phyloP scores from a whole-genome alignment of 2,329 filamentous ascomycete species.

The Grosmannia penicillata region DNA sequence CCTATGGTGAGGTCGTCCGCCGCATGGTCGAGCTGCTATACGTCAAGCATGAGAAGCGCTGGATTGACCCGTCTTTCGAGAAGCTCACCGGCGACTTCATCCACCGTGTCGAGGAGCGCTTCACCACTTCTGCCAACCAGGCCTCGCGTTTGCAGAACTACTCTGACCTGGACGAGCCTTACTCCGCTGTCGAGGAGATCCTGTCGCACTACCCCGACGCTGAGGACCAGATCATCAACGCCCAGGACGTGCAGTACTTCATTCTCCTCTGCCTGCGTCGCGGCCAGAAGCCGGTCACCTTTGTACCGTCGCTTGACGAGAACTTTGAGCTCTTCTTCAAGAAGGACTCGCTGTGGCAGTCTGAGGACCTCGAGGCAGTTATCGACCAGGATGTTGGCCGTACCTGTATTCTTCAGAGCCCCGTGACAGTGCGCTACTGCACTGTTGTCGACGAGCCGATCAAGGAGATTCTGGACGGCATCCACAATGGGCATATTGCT shows the following conservation, averaged over 20 bases:
- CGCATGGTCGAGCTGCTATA: conserved; percentile 85
- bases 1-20: conserved; percentile 73
- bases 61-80: conserved; percentile 77
- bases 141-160: conserved; percentile 82
- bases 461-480: conserved; percentile 82
- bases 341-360: conserved; percentile 99
- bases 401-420: conserved; percentile 92
- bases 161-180: conserved; percentile 73
- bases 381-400: conserved; percentile 91
- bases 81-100: conserved; percentile 89
- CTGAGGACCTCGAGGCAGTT: conserved; percentile 90
- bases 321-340: conserved; percentile 99
- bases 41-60: conserved; percentile 76
- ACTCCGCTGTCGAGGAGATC: conserved; percentile 61
- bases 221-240: conserved; percentile 84
- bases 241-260: conserved; percentile 97
- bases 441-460: conserved; percentile 84
- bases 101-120: conserved; percentile 90
- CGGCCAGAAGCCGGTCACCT: conserved; percentile 90
- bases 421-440: conserved; percentile 82
- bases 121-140: conserved; percentile 57
- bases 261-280: conserved; percentile 80
- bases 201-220: conserved; percentile 74
- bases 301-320: conserved; percentile 88
- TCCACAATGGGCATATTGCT: conserved; percentile 79